Base-by-base conservation (phyloP, 768 basidiomycete genomes). In the Lactarius psammicola region DNA sequence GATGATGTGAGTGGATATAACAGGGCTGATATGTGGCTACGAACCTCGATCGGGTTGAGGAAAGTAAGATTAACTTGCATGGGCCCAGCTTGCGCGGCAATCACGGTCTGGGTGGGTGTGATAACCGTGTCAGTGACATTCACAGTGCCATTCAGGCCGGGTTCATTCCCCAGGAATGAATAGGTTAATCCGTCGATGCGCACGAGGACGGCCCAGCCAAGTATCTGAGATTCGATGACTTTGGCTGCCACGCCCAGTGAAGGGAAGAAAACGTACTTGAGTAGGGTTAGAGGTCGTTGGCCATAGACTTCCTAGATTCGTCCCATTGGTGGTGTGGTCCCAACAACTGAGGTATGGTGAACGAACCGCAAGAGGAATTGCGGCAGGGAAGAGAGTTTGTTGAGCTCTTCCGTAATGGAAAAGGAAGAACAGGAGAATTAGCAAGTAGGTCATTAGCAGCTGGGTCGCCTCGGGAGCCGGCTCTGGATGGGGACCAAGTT, bases 61-160 rank as follows among this genome's bases (percentile, higher is more conserved):
- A 78, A 80, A 4, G 75, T 78, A 36, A 76, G 72, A n/a, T 71
- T 78, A 60, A 80, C 59, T 40, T 76, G 71, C 63, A 80, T 75
- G 1, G 72, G 69, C n/a, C 78, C 80, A 15, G 77, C 77, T 54
- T 68, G 66, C 56, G 78, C 67, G 4, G 67, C 69, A 61, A 77
- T 74, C 18, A 73, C 72, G 53, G 76, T 75, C 11, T 72, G 72
- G 0, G 79, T 79, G 1, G 79, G 74, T 1, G 79, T 79, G 64
- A 80, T 69, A 36, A 70, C 62, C 1, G 69, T 67, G 57, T 64
- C 54, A 1, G 68, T 71, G 49, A 75, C 46, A 46, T 69, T 74
- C 4, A 65, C 63, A 28, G 38, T 38, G 44, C 8, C 34, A 7
- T 62, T 67, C 64, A 42, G 33, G 30, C 38, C 11, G 36, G 33